Evolutionary conservation across 768 basidiomycete genomes (phyloP), one percentile per base, ranked within the genome.

Genomic region (Boletus edulis): DNA sequence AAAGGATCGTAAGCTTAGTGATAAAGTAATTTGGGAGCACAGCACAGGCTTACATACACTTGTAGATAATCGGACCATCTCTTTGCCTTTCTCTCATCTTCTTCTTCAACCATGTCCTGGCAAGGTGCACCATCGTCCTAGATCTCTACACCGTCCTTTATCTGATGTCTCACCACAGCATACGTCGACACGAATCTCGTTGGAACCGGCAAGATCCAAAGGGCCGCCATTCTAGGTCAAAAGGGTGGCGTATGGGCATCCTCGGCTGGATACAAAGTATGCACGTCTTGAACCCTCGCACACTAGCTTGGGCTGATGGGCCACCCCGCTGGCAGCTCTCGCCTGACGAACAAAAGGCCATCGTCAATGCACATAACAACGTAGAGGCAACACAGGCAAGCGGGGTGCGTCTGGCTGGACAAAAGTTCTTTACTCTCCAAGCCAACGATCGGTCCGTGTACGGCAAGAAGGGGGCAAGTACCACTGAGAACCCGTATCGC

Each of bases 171-270:
- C 72, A 9, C 27, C 18, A 10, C 57, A 94, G 92, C 71, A 41
- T 94, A 92, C 73, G 89, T 94, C 71, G 90, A 94, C 70, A 72
- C 72, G 62, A 86, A 91, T 71, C 85, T 96, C 57, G 62, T 95
- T 56, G 89, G 84, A 13, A 84, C 70, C 55, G 82, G 82, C 65
- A 92, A 84, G 75, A 74, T 96, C 62, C 15, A 74, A 8, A 81
- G 76, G 68, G 94, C 92, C 51, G 92, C 91, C 37, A 71, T 71
- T 48, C 18, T 71, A n/a, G 69, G 69, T 27, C 58, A 32, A 3
- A 51, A 56, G 39, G 70, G 69, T 27, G 70, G 69, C 38, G 52
- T 72, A 8, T 71, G 69, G 69, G 69, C 69, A 18, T 51, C 8
- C 1, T 72, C 69, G 1, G 7, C 55, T 17, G 63, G 56, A 24